Conservation (phyloP, 768 basidiomycete species). For the Agrocybe chaxingu region DNA sequence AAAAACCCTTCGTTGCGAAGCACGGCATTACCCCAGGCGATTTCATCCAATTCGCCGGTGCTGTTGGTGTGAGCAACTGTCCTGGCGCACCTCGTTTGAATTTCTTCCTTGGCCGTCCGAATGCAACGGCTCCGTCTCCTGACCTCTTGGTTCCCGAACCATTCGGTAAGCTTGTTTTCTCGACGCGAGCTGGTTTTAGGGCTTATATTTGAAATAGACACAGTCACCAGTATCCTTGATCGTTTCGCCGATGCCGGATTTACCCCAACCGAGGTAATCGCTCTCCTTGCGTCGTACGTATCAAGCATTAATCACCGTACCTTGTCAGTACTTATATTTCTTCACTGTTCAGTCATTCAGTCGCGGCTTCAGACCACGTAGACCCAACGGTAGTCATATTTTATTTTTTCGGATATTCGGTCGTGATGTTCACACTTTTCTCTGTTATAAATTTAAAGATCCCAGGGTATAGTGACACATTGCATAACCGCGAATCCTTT, state of each 20-base stretch:
- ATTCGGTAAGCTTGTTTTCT: conserved; percentile 7
- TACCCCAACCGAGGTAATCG: conserved; percentile 31
- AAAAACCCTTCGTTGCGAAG: conserved; percentile 29
- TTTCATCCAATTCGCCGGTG: conserved; percentile 49
- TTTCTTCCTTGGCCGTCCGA: conserved; percentile 36
- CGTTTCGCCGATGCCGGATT: conserved; percentile 35
- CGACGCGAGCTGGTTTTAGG: not conserved
- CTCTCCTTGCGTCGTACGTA: conserved; percentile 29
- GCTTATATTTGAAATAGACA: conserved; percentile 14
- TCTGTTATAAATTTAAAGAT: too few relatives aligned
- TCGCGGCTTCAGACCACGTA: conserved; percentile 25
- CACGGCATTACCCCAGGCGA: conserved; percentile 39
- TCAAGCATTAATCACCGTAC: not conserved
- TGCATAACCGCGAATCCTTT: conserved; percentile 12
- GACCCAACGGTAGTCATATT: conserved; percentile 12
- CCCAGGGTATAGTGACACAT: conserved; percentile 10
- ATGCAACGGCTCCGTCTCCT: conserved; percentile 28
- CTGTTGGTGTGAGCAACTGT: conserved; percentile 39
- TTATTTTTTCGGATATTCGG: too few relatives aligned
- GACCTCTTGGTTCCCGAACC: conserved; percentile 14
- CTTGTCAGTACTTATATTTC: not conserved
- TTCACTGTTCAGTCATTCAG: conserved; percentile 12
- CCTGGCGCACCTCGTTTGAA: conserved; percentile 40
- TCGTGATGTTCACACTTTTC: too few relatives aligned
- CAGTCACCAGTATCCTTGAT: conserved; percentile 26